These are phyloP conservation scores for Lachancea mirantina DNA, from an alignment of 805 yeast species.

Conservation along the genomic window DNA sequence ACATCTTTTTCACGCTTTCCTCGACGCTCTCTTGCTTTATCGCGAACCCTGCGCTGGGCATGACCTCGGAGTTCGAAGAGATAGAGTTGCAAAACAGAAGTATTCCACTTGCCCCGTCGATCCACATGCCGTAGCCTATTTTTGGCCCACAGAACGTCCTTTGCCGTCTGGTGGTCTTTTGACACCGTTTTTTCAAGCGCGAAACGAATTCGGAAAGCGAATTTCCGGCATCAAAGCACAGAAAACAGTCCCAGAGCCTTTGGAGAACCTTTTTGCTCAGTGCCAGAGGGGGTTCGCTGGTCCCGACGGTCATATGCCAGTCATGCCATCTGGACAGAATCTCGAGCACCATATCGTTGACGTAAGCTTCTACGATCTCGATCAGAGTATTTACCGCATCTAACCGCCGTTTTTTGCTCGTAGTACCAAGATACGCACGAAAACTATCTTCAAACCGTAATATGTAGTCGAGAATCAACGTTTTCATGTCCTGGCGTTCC, in stretches of 20 bases:
- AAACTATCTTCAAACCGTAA: conserved; percentile 8
- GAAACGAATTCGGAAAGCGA: conserved; percentile 4
- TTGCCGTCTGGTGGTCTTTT: too few species aligned
- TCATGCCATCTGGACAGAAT: conserved; percentile 7
- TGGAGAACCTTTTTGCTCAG: too few species aligned
- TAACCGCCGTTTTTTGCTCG: conserved; percentile 1
- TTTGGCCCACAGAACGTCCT: too few species aligned
- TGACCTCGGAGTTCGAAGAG: conserved; percentile 3
- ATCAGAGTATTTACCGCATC: conserved; percentile 7
- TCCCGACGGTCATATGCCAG: conserved; percentile 7
- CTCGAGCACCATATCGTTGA: conserved; percentile 9
- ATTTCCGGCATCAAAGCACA: conserved; percentile 4
- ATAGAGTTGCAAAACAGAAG: conserved; percentile 15
- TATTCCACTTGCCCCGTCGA: conserved; percentile 18
- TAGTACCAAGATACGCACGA: conserved; percentile 2
- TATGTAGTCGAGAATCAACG: conserved; percentile 5
- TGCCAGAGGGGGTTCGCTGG: not conserved
- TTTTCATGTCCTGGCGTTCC: conserved; percentile 9
- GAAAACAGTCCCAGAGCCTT: conserved; percentile 5
- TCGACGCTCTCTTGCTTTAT: conserved; percentile 7
- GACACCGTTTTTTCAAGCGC: not conserved
- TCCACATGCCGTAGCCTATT: conserved; percentile 22
- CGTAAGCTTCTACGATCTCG: conserved; percentile 7
- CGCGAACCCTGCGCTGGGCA: conserved; percentile 13
- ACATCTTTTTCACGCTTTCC: conserved; percentile 11